These are phyloP conservation scores for Miscanthus lutarioriparius DNA, from an alignment of 176 grass and related monocot species.

Conservation along the genomic window DNA sequence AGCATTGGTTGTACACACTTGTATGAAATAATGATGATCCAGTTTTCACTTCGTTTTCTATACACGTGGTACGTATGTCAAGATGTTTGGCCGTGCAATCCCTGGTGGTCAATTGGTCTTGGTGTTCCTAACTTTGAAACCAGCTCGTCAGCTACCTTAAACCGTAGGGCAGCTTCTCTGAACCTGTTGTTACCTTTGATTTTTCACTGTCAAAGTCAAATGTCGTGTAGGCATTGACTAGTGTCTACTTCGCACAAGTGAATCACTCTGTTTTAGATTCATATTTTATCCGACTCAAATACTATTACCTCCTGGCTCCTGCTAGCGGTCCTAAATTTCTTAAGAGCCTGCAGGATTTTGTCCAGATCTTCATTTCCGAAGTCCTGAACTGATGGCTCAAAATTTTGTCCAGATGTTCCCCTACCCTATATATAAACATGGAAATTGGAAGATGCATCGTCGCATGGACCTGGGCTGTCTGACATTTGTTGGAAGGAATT, in stretches of 20 bases:
- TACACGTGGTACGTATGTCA: not conserved
- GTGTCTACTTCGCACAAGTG: not conserved
- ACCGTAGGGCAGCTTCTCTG: not conserved
- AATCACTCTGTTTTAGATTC: not conserved
- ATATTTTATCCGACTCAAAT: not conserved
- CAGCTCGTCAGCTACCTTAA: not conserved
- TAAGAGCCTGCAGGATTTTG: not conserved
- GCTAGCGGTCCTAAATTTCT: not conserved
- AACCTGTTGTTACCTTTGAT: not conserved
- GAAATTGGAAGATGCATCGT: not conserved
- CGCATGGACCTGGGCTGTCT: not conserved
- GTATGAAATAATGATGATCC: constrained; percentile 40
- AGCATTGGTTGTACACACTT: constrained; percentile 40
- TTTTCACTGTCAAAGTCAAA: not conserved
- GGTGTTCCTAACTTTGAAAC: constrained; percentile 13
- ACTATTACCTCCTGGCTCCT: not conserved
- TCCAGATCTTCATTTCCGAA: not conserved
- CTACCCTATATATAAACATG: not conserved
- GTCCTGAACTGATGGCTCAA: not conserved
- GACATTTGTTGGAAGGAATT: not conserved
- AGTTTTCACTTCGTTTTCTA: constrained; percentile 7
- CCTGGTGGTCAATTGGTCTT: not conserved
- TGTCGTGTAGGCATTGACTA: no score
- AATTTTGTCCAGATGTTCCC: not conserved
- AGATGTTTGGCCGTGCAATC: not conserved